Evolutionary conservation across 106 monocot species (phyloP).

Genomic region (Allium fistulosum): DNA sequence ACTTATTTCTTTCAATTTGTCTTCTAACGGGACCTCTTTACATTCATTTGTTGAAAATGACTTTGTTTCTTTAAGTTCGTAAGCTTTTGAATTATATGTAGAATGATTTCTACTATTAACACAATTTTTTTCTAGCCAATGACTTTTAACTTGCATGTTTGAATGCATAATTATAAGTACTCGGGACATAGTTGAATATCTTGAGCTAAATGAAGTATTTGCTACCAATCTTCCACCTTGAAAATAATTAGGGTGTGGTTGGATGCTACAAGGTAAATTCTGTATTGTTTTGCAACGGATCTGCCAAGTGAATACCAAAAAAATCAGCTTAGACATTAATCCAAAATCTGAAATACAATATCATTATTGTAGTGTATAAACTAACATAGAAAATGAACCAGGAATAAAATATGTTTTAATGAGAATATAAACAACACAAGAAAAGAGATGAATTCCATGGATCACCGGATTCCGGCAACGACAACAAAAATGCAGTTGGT

Average conservation of each 20-base stretch:
- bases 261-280: slow-evolving; percentile 17
- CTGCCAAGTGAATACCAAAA: slow-evolving; percentile 26
- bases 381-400: neutral
- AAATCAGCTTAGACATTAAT: too few species aligned
- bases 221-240: slow-evolving; percentile 7
- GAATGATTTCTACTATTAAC: slow-evolving; percentile 1
- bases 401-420: neutral
- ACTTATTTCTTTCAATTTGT: slow-evolving; percentile 10
- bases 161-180: slow-evolving; percentile 4
- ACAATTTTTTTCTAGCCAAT: slow-evolving; percentile 1
- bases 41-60: slow-evolving; percentile 22
- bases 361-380: neutral
- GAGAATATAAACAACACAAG: neutral
- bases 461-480: neutral
- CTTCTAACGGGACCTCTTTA: slow-evolving; percentile 11
- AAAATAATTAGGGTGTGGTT: slow-evolving; percentile 12
- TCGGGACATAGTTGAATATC: neutral
- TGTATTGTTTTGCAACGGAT: slow-evolving; percentile 23
- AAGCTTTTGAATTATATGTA: slow-evolving; percentile 13
- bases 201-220: slow-evolving; percentile 7
- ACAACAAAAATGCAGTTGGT: too few species aligned
- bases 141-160: slow-evolving; percentile 7
- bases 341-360: too few species aligned
- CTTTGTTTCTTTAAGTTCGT: slow-evolving; percentile 11
- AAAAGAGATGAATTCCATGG: neutral